phyloP scores from a whole-genome alignment of 805 yeast genomes.

The Kluyveromyces starmeri region DNA sequence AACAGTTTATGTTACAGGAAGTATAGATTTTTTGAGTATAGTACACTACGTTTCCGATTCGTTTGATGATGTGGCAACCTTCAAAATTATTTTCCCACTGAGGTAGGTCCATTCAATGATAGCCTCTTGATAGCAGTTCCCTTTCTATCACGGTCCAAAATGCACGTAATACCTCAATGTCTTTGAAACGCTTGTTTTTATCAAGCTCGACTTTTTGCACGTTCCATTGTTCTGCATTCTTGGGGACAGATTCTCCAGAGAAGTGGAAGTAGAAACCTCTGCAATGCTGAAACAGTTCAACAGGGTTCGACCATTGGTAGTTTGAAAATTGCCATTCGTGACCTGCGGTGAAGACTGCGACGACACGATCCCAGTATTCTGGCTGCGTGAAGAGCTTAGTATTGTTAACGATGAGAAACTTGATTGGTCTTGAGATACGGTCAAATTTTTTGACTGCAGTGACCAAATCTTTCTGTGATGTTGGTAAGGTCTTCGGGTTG shows the following conservation, averaged over 20 bases:
- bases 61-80: too few species aligned
- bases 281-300: constrained; percentile 68
- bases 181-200: constrained; percentile 76
- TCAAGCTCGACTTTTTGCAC: constrained; percentile 72
- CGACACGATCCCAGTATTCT: constrained; percentile 96
- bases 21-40: too few species aligned
- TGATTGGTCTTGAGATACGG: constrained; percentile 23
- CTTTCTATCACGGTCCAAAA: constrained; percentile 82
- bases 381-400: constrained; percentile 84
- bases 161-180: constrained; percentile 73
- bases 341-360: constrained; percentile 93
- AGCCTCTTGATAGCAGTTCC: constrained; percentile 61
- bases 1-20: too few species aligned
- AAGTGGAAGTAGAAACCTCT: constrained; percentile 75
- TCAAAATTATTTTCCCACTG: too few species aligned
- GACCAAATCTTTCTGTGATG: constrained; percentile 23
- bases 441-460: constrained; percentile 28
- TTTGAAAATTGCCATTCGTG: constrained; percentile 94
- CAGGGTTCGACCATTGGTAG: constrained; percentile 78
- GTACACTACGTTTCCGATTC: too few species aligned
- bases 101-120: constrained; percentile 24
- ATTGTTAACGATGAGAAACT: constrained; percentile 66
- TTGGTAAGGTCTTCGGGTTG: constrained; percentile 37
- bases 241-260: constrained; percentile 73
- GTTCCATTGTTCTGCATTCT: constrained; percentile 76